Base-by-base conservation (phyloP, 495 filamentous ascomycete species). In the Daldinia childiae region DNA sequence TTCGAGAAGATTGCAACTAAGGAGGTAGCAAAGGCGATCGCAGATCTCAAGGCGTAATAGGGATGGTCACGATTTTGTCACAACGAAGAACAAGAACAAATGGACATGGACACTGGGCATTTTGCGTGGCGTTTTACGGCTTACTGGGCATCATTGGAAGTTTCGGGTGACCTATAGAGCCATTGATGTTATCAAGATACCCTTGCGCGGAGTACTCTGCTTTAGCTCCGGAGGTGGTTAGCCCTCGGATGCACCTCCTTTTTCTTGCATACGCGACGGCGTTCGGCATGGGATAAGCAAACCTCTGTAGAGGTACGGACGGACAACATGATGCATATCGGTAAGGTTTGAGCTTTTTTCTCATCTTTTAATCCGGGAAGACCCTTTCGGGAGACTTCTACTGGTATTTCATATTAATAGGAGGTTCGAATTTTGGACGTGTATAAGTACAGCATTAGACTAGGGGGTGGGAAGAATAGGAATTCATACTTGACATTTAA, bases 21-120 rank as follows among this genome's bases (percentile, higher is more conserved):
- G 7, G 92, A 97, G 80, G 94, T 98, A 0, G 86, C 86, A 34
- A 88, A 84, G 57, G 92, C 92, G 15, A 79, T 88, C 9, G 80
- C 82, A 14, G 78, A 80, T 34, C 73, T 86, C 34, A 80, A 80
- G 77, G 79, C 78, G 15, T 84, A 67, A 80, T 55, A 21, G 36
- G 24, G 21, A 38, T 27, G 7, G 21, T 17, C 56, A 34, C 39
- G 17, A 45, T 29, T 36, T 51, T 71, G 50, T 65, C 50, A 57
- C 34, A 41, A 66, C 24, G 24, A 38, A 60, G 38, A 58, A 38
- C 48, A 64, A 54, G 19, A 73, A 69, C 27, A 61, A 58, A 63
- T 58, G 64, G 54, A 63, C 54, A 69, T 54, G 66, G 66, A 62
- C 34, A 66, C 41, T 66, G 51, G 62, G 62, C 71, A 69, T 69